Percentiles rank a stretch among this genome's conserved stretches.
phyloP scores from a whole-genome alignment of 2,329 filamentous ascomycete genomes.

The Aspergillus awamori region DNA sequence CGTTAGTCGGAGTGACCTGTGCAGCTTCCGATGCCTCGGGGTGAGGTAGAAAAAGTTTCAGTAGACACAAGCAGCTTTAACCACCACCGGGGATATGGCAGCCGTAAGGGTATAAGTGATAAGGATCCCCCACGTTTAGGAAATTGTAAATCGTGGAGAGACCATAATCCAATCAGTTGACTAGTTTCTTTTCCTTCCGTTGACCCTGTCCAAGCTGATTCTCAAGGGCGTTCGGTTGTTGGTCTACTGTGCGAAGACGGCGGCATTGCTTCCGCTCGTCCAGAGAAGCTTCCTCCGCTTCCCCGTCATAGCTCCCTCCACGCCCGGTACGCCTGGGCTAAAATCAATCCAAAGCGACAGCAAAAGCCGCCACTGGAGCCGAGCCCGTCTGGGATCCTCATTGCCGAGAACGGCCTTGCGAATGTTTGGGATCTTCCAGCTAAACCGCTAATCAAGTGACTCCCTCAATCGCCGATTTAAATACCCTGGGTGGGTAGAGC shows the following conservation, averaged over 20 bases:
- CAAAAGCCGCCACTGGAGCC: conserved; percentile 30
- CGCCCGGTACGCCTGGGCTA: conserved; percentile 11
- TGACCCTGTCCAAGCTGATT: not conserved
- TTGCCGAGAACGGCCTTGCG: conserved; percentile 22
- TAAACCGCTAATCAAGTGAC: conserved; percentile 10
- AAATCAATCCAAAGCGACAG: conserved; percentile 4
- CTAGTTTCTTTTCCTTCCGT: not conserved
- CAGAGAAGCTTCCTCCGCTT: conserved; percentile 38
- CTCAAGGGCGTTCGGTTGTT: not conserved
- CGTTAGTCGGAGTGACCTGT: not conserved
- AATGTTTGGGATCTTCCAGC: conserved; percentile 13
- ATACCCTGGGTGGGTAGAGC: conserved; percentile 19
- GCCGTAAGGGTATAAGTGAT: not conserved
- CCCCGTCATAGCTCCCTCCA: conserved; percentile 38
- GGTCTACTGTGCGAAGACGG: conserved; percentile 11
- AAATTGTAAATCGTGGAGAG: not conserved
- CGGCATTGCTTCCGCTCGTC: conserved; percentile 39
- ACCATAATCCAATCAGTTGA: not conserved
- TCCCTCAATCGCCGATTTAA: conserved; percentile 15
- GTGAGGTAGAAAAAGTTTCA: not conserved
- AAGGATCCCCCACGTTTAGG: not conserved
- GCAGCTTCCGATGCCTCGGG: conserved; percentile 9
- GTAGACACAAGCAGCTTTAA: not conserved
- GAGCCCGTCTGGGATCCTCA: conserved; percentile 25
- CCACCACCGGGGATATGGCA: not conserved